Conservation (phyloP, 208 protist species). For the Trypanosoma boissoni region DNA sequence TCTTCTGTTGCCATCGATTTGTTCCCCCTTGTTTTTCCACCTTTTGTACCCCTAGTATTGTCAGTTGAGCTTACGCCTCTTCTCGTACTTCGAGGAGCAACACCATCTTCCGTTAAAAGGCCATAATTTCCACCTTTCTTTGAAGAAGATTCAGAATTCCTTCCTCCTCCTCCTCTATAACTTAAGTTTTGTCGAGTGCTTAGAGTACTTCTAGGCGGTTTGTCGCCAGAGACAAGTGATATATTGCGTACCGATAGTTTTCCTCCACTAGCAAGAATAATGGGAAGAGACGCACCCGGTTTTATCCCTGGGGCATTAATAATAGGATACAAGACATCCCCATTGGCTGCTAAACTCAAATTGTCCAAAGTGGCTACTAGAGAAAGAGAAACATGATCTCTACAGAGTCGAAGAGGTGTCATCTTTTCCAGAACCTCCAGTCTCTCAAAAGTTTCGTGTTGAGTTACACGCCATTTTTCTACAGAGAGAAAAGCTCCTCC, state of each 20-base stretch:
- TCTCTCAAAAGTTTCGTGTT: constrained; percentile 26
- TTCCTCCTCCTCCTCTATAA: constrained; percentile 14
- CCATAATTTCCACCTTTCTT: constrained; percentile 10
- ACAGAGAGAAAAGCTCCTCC: constrained; percentile 29
- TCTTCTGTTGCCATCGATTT: constrained; percentile 5
- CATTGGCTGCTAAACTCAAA: constrained; percentile 21
- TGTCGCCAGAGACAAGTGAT: constrained; percentile 20
- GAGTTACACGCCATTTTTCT: constrained; percentile 27
- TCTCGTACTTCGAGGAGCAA: not conserved
- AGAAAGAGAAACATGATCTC: constrained; percentile 22
- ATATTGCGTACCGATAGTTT: constrained; percentile 24
- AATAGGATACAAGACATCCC: constrained; percentile 21
- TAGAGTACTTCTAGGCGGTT: constrained; percentile 18
- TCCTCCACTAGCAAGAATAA: constrained; percentile 25
- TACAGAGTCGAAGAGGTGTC: constrained; percentile 20
- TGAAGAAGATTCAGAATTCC: not conserved
- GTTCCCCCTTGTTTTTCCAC: not conserved
- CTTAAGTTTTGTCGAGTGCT: not conserved
- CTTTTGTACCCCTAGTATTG: not conserved
- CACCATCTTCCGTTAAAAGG: constrained; percentile 10
- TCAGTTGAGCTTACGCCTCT: not conserved
- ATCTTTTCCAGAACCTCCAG: constrained; percentile 20
- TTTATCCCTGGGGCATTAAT: constrained; percentile 11
- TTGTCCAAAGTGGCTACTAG: constrained; percentile 15
- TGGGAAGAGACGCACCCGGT: constrained; percentile 24